Base-by-base conservation (phyloP, 208 protist genomes). In the Porcisia deanei region DNA sequence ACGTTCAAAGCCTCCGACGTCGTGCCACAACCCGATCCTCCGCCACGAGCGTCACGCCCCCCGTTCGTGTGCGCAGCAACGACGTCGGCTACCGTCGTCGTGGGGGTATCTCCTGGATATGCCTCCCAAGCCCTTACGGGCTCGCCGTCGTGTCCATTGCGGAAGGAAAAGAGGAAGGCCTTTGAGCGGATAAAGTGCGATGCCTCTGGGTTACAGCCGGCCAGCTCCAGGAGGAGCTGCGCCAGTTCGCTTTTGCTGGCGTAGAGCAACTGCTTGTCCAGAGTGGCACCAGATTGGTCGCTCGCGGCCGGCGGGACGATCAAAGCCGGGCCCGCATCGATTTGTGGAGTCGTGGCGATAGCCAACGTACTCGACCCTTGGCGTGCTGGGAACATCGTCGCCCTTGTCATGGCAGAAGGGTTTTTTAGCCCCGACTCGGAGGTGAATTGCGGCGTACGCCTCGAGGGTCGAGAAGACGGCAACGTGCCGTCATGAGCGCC, bases 111-210 rank as follows among this genome's bases (percentile, higher is more conserved):
- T 66, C 34, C 18, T 37, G 77, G 41, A 37, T 45, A 60, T 25
- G 5, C 8, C 14, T 68, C 22, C 9, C 61, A 18, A 67, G 39
- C 22, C 18, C 25, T 37, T 22, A 49, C 61, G 1, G 22, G 16
- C 61, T 52, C 61, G 45, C 39, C 41, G 34, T 52, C 47, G n/a
- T 81, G 59, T 20, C 82, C 82, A 60, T 85, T 86, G 8, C 84
- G 85, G 30, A 91, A 81, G 2, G 85, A 73, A 71, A 95, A 88
- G 66, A 91, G 84, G 71, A 78, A 74, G 8, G 87, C 88, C 74
- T 95, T 95, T 53, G 82, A 85, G 58, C 88, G 83, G 75, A 95
- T 93, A 72, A 95, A 95, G 39, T 76, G 49, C 18, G 87, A 79
- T 12, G 87, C 91, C 52, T 91, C 88, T 14, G 76, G 39, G 83